phyloP scores from a whole-genome alignment of 176 grass and related monocot species.

The Echinochloa phyllopogon region DNA sequence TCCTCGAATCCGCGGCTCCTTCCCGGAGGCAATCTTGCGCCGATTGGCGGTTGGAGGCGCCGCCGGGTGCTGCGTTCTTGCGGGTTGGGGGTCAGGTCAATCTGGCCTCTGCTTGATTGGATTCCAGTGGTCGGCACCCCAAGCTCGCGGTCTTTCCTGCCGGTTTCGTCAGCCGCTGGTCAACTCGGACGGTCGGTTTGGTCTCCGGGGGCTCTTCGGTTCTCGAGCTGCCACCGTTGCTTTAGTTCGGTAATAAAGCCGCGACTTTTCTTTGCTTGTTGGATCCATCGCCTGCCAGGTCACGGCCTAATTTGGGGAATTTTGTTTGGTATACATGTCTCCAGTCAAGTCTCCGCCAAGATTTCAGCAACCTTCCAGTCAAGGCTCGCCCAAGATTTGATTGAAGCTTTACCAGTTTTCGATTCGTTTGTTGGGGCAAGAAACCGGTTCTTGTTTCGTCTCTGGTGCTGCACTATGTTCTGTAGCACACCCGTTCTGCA shows the following conservation, averaged over 20 bases:
- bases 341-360: background rate
- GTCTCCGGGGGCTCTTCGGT: background rate
- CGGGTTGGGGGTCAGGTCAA: conserved; percentile 6
- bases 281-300: conserved; percentile 4
- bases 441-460: conserved; percentile 11
- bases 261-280: conserved; percentile 2
- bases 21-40: background rate
- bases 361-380: background rate
- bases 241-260: conserved; percentile 16
- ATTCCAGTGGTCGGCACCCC: conserved; percentile 30
- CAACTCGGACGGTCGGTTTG: conserved; percentile 3
- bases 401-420: background rate
- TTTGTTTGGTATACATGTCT: background rate
- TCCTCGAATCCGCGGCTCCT: background rate
- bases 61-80: background rate
- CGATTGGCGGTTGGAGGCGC: background rate
- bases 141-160: conserved; percentile 6
- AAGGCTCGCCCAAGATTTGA: background rate
- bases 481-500: background rate
- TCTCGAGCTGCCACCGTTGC: conserved; percentile 2
- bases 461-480: conserved; percentile 18
- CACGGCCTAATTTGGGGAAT: background rate
- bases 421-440: background rate
- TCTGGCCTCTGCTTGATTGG: conserved; percentile 16
- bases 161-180: conserved; percentile 28